Base-by-base conservation (phyloP, 1,139 yeast genomes). In the Meyerozyma athensensis region DNA sequence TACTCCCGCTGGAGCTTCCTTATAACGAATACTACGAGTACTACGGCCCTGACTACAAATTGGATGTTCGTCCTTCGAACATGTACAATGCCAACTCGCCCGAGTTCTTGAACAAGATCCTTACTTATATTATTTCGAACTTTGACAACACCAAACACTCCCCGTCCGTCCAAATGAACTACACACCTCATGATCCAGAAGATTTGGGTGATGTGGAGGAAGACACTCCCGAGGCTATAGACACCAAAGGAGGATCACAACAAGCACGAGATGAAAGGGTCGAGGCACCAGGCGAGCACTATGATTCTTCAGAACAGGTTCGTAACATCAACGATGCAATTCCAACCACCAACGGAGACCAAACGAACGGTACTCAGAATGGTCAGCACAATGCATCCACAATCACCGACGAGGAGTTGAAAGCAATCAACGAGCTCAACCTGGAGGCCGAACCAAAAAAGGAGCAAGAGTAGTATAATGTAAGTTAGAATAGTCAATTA, bases 81-180 rank as follows among this genome's bases (percentile, higher is more conserved):
- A 90, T 92, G 97, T 87, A 86, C 65, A 92, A 92, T 62, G 96
- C 96, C 39, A 92, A 92, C 63, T 79, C 92, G 19, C 92, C 95
- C 14, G 97, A 92, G 59, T 92, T 89, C 58, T 71, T 92, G 51
- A 87, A 87, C 61, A 86, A 87, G 60, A 82, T 92, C 36, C 67
- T 89, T 54, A 76, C 86, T 10, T 86, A 83, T 52, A 86, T 92
- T 40, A 72, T 84, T 39, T 68, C 78, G 41, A 90, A 86, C 61
- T 70, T 92, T 53, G 95, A 87, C 50, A 77, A 86, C 53, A 87
- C 97, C 16, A 83, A 86, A 59, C 89, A 84, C 62, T 96, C 97
- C 0, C 98, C 98, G 13, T 84, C 95, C 42, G 97, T 92, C 23
- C 97, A 92, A 62, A 79, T 89, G 81, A 84, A 86, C 51, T 77